Conservation (phyloP, 352 stramenopile species). For the Globisporangium yorkense region DNA sequence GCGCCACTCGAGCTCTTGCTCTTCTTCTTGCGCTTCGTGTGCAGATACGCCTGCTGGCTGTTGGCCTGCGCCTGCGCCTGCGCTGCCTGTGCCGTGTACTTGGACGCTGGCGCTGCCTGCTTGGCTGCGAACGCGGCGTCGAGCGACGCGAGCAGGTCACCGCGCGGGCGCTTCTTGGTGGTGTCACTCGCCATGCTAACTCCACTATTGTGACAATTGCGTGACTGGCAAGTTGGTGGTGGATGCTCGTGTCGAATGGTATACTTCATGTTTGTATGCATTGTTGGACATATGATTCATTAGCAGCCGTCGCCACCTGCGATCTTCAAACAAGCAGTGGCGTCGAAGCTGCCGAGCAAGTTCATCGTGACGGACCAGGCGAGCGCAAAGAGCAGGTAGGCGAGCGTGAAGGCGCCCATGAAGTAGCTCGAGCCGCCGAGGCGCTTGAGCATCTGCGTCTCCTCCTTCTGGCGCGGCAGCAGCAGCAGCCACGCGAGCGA, state of each 20-base stretch:
- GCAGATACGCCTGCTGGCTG: conserved; percentile 62
- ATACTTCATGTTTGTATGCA: not conserved
- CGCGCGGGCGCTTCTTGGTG: conserved; percentile 41
- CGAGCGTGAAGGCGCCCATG: conserved; percentile 8
- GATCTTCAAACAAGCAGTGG: conserved; percentile 22
- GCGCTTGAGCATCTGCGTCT: conserved; percentile 13
- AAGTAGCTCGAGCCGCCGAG: conserved; percentile 9
- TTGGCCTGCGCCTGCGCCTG: conserved; percentile 24
- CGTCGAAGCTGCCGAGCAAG: conserved; percentile 24
- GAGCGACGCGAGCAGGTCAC: conserved; percentile 72
- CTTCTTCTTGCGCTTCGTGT: conserved; percentile 53
- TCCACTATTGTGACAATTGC: not conserved
- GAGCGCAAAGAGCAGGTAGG: conserved; percentile 17
- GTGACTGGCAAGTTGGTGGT: not conserved
- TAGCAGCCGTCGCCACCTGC: conserved; percentile 23
- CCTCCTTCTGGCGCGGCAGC: conserved; percentile 40
- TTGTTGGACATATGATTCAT: not conserved
- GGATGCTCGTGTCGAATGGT: not conserved
- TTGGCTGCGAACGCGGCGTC: conserved; percentile 60
- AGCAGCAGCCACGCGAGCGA: conserved; percentile 43
- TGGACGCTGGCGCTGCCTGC: conserved; percentile 29
- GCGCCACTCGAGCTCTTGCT: not conserved
- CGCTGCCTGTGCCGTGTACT: conserved; percentile 65
- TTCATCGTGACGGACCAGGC: conserved; percentile 31
- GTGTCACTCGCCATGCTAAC: conserved; percentile 14